These are phyloP conservation scores for Plantago elongata DNA, from an alignment of 257 asterid species.

Conservation along the genomic window DNA sequence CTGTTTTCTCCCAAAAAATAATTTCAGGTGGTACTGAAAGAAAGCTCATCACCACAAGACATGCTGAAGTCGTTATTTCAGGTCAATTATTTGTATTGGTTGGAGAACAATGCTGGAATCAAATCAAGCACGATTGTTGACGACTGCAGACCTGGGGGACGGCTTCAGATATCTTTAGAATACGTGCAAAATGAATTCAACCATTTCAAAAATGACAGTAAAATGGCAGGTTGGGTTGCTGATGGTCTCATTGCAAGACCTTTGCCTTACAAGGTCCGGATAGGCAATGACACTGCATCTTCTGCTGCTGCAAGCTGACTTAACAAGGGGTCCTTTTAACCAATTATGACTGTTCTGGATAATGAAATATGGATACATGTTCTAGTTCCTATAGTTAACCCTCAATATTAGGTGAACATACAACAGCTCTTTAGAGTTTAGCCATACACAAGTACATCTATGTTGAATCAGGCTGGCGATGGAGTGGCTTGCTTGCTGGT, in stretches of 20 bases:
- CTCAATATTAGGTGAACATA: no score
- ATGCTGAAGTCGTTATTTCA: constrained; percentile 89
- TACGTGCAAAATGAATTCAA: constrained; percentile 64
- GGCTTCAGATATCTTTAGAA: constrained; percentile 75
- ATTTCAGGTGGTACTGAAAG: constrained; percentile 76
- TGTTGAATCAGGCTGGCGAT: no score
- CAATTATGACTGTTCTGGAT: constrained; percentile 7
- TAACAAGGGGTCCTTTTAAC: neutral
- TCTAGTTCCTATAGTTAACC: neutral
- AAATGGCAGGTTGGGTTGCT: constrained; percentile 64
- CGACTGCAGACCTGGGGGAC: constrained; percentile 81
- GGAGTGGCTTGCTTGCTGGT: no score
- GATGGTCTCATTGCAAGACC: constrained; percentile 92
- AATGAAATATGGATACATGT: constrained; percentile 9
- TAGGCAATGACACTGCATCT: constrained; percentile 37
- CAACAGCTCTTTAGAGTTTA: no score
- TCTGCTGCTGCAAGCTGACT: constrained; percentile 35
- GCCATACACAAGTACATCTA: no score
- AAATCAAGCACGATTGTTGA: constrained; percentile 36
- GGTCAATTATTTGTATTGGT: constrained; percentile 79
- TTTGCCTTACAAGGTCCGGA: constrained; percentile 55
- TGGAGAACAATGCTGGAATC: constrained; percentile 85
- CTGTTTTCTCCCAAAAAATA: constrained; percentile 11
- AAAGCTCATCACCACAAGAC: constrained; percentile 68
- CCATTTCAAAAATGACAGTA: constrained; percentile 69